phyloP scores from a whole-genome alignment of 2,329 filamentous ascomycete species.

The Colletotrichum tropicale region DNA sequence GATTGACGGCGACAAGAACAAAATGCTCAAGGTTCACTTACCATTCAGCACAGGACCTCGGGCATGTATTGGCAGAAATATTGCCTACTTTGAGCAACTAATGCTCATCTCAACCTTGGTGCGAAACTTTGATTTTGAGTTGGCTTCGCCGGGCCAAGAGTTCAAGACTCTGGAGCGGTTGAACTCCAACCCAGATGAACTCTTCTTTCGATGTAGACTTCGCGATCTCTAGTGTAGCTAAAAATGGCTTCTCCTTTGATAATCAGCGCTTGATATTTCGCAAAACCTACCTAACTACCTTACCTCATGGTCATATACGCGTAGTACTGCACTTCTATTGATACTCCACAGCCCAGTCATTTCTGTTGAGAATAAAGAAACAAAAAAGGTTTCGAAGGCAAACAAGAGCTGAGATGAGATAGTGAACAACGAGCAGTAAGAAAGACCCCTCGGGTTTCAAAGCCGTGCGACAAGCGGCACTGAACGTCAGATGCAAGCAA shows the following conservation, averaged over 20 bases:
- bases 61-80: neutral
- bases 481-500: neutral
- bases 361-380: neutral
- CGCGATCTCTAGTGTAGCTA: neutral
- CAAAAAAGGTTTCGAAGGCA: neutral
- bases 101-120: neutral
- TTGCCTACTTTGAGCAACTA: neutral
- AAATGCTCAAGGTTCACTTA: neutral
- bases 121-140: neutral
- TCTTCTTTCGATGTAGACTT: neutral
- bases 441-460: neutral
- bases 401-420: neutral
- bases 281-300: too few relatives aligned
- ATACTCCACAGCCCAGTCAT: neutral
- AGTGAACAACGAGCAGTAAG: neutral
- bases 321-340: neutral
- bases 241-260: fast-evolving
- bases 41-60: neutral
- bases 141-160: neutral
- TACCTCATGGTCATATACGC: neutral
- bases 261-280: fast-evolving
- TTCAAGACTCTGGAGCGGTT: neutral
- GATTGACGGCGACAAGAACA: neutral
- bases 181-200: neutral
- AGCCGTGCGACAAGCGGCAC: neutral